Evolutionary conservation across 2,329 filamentous ascomycete genomes (phyloP).

Genomic region (Akanthomyces dipterigenus): DNA sequence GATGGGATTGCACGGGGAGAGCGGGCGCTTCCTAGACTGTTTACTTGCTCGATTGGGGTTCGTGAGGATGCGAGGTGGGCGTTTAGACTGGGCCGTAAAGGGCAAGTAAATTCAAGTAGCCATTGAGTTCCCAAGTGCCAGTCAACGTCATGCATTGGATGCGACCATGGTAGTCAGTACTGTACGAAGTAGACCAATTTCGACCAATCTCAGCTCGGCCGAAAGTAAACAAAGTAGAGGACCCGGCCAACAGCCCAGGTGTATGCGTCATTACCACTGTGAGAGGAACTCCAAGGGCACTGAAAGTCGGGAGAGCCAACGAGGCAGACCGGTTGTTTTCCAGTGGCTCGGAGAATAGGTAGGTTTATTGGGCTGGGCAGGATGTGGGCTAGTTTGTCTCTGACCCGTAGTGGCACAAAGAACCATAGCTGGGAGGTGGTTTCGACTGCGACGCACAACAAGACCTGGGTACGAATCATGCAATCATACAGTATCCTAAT

Average conservation of each 20-base stretch:
- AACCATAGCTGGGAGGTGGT: neutral
- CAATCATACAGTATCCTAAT: neutral
- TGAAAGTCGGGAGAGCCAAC: neutral
- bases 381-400: neutral
- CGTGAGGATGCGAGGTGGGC: neutral
- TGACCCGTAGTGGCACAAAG: neutral
- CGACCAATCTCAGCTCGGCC: neutral
- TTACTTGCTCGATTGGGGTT: slow-evolving; percentile 2
- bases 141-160: neutral
- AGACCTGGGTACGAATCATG: neutral
- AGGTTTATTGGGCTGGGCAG: neutral
- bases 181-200: too few relatives aligned
- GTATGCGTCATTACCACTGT: neutral
- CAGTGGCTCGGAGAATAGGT: neutral
- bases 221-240: neutral
- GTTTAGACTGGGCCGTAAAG: neutral
- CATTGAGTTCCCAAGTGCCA: neutral
- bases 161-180: too few relatives aligned
- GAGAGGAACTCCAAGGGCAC: neutral
- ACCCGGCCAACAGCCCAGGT: neutral
- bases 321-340: neutral
- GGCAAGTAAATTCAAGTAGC: neutral
- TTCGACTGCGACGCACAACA: neutral
- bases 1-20: neutral
- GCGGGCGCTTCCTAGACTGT: slow-evolving; percentile 4